Conservation (phyloP, 805 yeast genomes). For the Kodamaea neixiangensis region DNA sequence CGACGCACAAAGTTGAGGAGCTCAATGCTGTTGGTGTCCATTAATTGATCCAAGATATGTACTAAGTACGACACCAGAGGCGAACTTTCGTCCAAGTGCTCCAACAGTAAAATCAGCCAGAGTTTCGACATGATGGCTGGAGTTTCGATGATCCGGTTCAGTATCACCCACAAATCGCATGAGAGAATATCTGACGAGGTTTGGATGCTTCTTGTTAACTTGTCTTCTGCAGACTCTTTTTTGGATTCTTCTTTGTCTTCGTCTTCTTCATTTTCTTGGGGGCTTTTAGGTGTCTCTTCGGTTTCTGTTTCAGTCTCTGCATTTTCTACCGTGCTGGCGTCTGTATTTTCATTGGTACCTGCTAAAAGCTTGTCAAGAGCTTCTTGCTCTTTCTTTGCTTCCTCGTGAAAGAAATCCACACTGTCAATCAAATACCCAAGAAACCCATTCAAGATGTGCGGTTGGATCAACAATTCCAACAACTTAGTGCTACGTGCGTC, state of each 20-base stretch:
- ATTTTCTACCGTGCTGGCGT: neutral
- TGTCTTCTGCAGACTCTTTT: conserved; percentile 34
- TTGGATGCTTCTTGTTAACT: conserved; percentile 39
- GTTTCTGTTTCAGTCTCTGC: conserved; percentile 8
- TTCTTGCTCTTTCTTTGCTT: conserved; percentile 24
- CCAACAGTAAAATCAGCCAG: conserved; percentile 40
- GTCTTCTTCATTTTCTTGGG: conserved; percentile 5
- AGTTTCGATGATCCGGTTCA: conserved; percentile 44
- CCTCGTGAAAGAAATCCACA: conserved; percentile 46
- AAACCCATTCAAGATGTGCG: conserved; percentile 67
- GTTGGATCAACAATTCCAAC: conserved; percentile 76
- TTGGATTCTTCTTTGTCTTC: conserved; percentile 16
- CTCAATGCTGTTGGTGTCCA: conserved; percentile 59
- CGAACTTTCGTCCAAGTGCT: conserved; percentile 35
- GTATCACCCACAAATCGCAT: conserved; percentile 44
- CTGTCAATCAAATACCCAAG: conserved; percentile 62
- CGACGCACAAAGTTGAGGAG: conserved; percentile 69
- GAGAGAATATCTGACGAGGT: conserved; percentile 42
- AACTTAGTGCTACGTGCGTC: conserved; percentile 53
- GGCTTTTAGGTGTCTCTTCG: conserved; percentile 10
- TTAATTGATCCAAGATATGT: conserved; percentile 83
- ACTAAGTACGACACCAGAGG: conserved; percentile 42
- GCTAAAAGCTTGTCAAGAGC: conserved; percentile 20
- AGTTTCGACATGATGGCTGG: conserved; percentile 41
- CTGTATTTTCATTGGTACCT: conserved; percentile 7